Conservation (phyloP, 495 filamentous ascomycete genomes). For the Halenospora varia region DNA sequence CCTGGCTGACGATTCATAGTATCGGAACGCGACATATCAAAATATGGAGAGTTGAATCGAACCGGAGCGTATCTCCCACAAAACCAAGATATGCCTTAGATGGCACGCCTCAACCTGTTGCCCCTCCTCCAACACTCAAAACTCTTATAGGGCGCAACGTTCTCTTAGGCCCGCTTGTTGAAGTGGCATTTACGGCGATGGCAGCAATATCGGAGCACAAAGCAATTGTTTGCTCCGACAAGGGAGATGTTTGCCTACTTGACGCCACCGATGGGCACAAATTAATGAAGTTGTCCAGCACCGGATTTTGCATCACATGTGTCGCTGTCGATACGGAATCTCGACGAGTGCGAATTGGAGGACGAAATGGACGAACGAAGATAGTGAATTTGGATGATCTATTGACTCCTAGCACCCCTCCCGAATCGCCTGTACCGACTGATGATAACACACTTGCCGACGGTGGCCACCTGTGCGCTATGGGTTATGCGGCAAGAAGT, state of each 20-base stretch:
- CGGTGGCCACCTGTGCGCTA: constrained; percentile 40
- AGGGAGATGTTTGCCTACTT: constrained; percentile 70
- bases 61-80: constrained; percentile 37
- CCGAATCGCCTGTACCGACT: constrained; percentile 16
- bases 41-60: constrained; percentile 80
- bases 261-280: constrained; percentile 71
- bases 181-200: constrained; percentile 79
- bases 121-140: constrained; percentile 29
- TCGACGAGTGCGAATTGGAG: constrained; percentile 52
- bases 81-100: constrained; percentile 46
- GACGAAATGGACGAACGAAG: constrained; percentile 40
- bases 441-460: constrained; percentile 5
- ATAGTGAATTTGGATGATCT: constrained; percentile 35
- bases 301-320: constrained; percentile 60
- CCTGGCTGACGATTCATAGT: constrained; percentile 42
- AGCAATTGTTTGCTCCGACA: constrained; percentile 68
- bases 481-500: constrained; percentile 64
- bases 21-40: constrained; percentile 90
- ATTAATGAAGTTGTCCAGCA: constrained; percentile 56
- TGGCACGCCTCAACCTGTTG: constrained; percentile 18
- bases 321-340: constrained; percentile 52
- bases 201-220: constrained; percentile 66
- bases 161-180: constrained; percentile 71
- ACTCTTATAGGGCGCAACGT: constrained; percentile 62
- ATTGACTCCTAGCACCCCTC: constrained; percentile 11